Conservation (phyloP, 23 red algal species). For the Chondrus crispus region DNA sequence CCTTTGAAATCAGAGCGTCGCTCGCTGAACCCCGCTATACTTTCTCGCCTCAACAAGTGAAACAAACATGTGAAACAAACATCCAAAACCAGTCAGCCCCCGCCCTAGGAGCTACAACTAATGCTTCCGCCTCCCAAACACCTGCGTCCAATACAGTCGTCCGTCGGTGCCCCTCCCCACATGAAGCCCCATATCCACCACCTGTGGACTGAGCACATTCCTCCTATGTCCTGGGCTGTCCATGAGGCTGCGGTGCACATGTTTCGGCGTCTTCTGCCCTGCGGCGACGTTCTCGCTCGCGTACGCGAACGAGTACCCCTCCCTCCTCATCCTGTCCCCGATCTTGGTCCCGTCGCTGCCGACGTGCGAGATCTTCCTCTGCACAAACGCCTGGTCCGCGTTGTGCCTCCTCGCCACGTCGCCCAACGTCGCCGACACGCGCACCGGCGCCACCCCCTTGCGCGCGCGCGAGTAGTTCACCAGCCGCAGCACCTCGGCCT, state of each 20-base stretch:
- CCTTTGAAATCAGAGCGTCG: too few relatives aligned
- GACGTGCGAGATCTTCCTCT: constrained; percentile 18
- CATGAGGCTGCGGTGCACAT: constrained; percentile 25
- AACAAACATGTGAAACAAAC: too few relatives aligned
- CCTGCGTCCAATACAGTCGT: constrained; percentile 42
- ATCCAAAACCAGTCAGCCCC: too few relatives aligned
- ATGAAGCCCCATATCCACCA: constrained; percentile 25
- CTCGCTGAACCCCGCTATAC: too few relatives aligned
- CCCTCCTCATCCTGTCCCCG: background rate
- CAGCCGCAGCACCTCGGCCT: background rate
- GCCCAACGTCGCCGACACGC: background rate
- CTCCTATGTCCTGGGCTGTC: constrained; percentile 20
- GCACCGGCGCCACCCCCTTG: background rate
- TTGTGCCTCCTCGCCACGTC: constrained; percentile 1
- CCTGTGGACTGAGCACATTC: constrained; percentile 19
- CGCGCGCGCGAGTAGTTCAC: constrained; percentile 6
- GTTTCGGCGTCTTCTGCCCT: constrained; percentile 18
- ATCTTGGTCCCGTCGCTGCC: background rate
- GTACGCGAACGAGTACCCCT: background rate
- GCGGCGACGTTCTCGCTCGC: constrained; percentile 29
- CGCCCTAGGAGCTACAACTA: too few relatives aligned
- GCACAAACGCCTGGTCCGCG: constrained; percentile 10
- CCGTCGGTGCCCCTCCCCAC: constrained; percentile 37
- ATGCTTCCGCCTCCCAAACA: constrained; percentile 11
- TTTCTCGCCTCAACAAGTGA: too few relatives aligned